Evolutionary conservation across 129 eudicot genomes (phyloP).

Genomic region (carrot (Daucus carota)): DH1_v3.0 NC_030385.2:34320501-34321000

Average conservation of each 20-base stretch:
- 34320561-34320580: not conserved
- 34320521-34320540: constrained; percentile 1
- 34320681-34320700: not conserved
- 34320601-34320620: not conserved
- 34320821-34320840: not conserved
- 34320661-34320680: not conserved
- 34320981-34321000: not conserved
- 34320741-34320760: not conserved
- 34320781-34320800: not conserved
- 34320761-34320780: not conserved
- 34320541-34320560: not conserved
- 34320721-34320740: not conserved
- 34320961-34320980: constrained; percentile 10
- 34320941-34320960: constrained; percentile 22
- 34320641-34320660: not conserved
- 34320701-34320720: not conserved
- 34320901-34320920: constrained; percentile 15
- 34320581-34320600: not conserved
- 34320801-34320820: not conserved
- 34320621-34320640: constrained; percentile 8
- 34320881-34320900: constrained; percentile 8
- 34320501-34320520: not conserved
- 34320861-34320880: constrained; percentile 22
- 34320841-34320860: not conserved
- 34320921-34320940: constrained; percentile 26